Percentiles rank a stretch among this genome's conserved stretches.
These are phyloP conservation scores for Piromyces sp. DNA, from an alignment of 192 early-diverging fungal genomes.

Conservation along the genomic window DNA sequence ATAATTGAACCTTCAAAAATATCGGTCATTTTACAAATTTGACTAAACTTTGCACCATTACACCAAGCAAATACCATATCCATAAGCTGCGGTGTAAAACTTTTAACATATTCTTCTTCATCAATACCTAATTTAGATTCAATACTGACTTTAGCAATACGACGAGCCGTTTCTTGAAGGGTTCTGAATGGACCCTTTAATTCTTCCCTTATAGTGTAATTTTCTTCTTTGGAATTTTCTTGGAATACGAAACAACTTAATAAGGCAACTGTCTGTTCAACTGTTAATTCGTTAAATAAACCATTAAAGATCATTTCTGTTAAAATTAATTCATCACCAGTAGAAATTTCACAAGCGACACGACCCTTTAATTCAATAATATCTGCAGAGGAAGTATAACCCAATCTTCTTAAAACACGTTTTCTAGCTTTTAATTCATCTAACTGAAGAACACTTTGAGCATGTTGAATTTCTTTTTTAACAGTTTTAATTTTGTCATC, in stretches of 20 bases:
- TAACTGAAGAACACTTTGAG: conserved; percentile 69
- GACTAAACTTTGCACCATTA: conserved; percentile 75
- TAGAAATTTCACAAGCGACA: conserved; percentile 90
- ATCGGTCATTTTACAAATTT: conserved; percentile 88
- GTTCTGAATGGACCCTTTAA: conserved; percentile 51
- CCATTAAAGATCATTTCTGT: conserved; percentile 95
- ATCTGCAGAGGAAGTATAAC: conserved; percentile 62
- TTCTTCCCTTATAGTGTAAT: conserved; percentile 48
- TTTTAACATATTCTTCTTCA: conserved; percentile 73
- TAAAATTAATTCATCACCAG: conserved; percentile 82
- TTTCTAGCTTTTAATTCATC: conserved; percentile 84
- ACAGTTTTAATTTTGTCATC: conserved; percentile 38
- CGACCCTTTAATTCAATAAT: conserved; percentile 94
- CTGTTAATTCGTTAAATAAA: conserved; percentile 80
- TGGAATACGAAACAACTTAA: conserved; percentile 83
- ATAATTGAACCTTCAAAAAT: conserved; percentile 91
- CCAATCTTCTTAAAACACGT: conserved; percentile 77
- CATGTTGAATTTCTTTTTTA: conserved; percentile 54
- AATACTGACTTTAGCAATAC: conserved; percentile 66
- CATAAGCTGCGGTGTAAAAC: conserved; percentile 79
- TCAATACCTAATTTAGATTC: conserved; percentile 77
- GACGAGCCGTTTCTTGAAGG: conserved; percentile 69
- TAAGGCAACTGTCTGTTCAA: conserved; percentile 69
- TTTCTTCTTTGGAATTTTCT: conserved; percentile 43
- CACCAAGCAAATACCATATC: conserved; percentile 87